phyloP scores from a whole-genome alignment of 106 monocot species.

The Iris macrosiphon region DNA sequence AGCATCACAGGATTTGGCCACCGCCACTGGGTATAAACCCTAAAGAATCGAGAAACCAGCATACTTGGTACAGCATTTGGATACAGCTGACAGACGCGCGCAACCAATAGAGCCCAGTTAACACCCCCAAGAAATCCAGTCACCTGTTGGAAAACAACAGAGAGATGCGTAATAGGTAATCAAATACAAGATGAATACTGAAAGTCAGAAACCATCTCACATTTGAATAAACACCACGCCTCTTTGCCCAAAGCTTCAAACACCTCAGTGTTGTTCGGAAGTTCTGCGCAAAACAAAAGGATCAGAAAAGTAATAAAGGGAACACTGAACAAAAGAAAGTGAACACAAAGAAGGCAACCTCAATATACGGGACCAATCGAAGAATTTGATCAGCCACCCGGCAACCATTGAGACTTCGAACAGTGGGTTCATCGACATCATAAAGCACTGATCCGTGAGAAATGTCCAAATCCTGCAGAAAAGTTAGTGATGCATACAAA shows the following conservation, averaged over 20 bases:
- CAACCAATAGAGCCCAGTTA: conserved; percentile 90
- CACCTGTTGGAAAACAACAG: conserved; percentile 36
- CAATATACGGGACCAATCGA: conserved; percentile 84
- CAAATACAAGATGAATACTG: neutral
- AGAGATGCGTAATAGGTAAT: neutral
- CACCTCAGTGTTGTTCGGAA: conserved; percentile 84
- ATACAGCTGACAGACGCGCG: conserved; percentile 89
- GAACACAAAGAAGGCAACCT: conserved; percentile 32
- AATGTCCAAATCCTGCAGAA: conserved; percentile 87
- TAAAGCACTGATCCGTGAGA: conserved; percentile 82
- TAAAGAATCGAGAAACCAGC: conserved; percentile 92
- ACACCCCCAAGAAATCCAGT: conserved; percentile 99
- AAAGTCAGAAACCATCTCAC: conserved; percentile 31
- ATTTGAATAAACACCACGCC: conserved; percentile 98
- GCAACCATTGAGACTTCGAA: conserved; percentile 96
- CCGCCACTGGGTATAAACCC: conserved; percentile 96
- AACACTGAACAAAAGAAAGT: neutral
- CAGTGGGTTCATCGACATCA: conserved; percentile 85
- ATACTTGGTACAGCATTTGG: conserved; percentile 95
- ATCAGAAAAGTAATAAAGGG: conserved; percentile 7
- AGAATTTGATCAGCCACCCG: conserved; percentile 97
- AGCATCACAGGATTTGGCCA: conserved; percentile 99
- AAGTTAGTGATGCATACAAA: too few species aligned
- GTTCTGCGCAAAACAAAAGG: conserved; percentile 36
- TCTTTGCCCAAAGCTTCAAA: conserved; percentile 93